phyloP scores from a whole-genome alignment of 2,329 filamentous ascomycete species.

The Zarea fungicola region DNA sequence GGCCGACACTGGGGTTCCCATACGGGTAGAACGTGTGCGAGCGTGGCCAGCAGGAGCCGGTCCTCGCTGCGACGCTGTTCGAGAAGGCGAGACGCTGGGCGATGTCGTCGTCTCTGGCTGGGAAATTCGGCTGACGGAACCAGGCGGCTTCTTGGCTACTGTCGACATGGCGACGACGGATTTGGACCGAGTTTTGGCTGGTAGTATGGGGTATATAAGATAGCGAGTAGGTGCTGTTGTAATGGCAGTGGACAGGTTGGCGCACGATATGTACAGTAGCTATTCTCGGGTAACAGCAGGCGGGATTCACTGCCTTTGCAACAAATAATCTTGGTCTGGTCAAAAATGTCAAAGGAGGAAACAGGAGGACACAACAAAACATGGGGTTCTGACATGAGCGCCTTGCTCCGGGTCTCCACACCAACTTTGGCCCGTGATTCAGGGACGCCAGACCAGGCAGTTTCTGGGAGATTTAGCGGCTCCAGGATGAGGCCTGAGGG shows the following conservation, averaged over 20 bases:
- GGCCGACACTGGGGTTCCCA: conserved; percentile 64
- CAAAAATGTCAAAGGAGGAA: conserved; percentile 6
- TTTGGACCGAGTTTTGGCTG: not conserved
- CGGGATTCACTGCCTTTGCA: not conserved
- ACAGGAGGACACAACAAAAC: conserved; percentile 12
- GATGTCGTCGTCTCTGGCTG: conserved; percentile 33
- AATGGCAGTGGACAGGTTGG: not conserved
- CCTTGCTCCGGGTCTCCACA: conserved; percentile 9
- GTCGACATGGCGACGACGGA: conserved; percentile 39
- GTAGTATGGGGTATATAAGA: conserved; percentile 12
- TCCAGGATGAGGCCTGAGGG: too few relatives aligned
- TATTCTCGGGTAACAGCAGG: conserved; percentile 5
- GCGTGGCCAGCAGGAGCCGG: conserved; percentile 39
- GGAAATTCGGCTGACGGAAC: conserved; percentile 41
- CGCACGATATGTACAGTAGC: conserved; percentile 5
- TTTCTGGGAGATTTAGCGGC: conserved; percentile 3
- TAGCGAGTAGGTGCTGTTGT: not conserved
- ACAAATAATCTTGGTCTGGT: not conserved
- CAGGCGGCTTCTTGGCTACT: conserved; percentile 48
- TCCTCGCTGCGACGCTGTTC: conserved; percentile 32
- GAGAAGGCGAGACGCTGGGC: conserved; percentile 33
- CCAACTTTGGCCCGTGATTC: conserved; percentile 9
- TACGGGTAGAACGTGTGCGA: conserved; percentile 61
- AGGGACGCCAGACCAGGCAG: conserved; percentile 1
- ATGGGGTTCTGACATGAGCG: conserved; percentile 13